A percentile compares a stretch with the other conserved stretches of the same genome.
Conservation (phyloP, 106 monocot genomes). For the Dendrobium officinale region DNA sequence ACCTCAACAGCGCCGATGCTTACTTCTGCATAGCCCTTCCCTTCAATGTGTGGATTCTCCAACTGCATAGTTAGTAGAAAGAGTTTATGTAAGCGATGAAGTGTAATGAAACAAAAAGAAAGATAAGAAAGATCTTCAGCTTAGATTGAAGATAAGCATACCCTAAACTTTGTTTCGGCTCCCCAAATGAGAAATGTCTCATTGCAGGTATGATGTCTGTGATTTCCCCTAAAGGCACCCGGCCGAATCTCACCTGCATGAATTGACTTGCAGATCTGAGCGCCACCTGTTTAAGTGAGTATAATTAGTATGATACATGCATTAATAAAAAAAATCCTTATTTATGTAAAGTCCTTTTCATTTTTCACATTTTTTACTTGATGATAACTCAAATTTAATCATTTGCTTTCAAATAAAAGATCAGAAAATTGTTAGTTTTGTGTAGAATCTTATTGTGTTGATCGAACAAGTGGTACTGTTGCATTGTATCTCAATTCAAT, state of each 20-base stretch:
- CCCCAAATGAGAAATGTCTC: slow-evolving; percentile 74
- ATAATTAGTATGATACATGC: not conserved
- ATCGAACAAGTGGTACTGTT: too few species aligned
- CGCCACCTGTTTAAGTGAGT: slow-evolving; percentile 34
- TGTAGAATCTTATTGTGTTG: too few species aligned
- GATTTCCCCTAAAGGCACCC: slow-evolving; percentile 56
- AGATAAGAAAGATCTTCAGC: not conserved
- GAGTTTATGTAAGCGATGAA: not conserved
- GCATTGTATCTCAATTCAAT: too few species aligned
- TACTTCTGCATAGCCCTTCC: slow-evolving; percentile 45
- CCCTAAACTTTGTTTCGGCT: slow-evolving; percentile 53
- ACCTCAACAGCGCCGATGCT: slow-evolving; percentile 31
- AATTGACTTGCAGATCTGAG: slow-evolving; percentile 49
- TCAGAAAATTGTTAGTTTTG: too few species aligned
- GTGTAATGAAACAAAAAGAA: not conserved
- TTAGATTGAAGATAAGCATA: slow-evolving; percentile 4
- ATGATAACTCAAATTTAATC: not conserved
- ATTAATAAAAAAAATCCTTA: not conserved
- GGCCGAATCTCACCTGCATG: slow-evolving; percentile 59
- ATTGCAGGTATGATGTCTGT: slow-evolving; percentile 58
- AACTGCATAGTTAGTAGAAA: slow-evolving; percentile 15
- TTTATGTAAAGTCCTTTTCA: not conserved
- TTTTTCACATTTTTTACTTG: not conserved
- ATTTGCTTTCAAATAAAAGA: not conserved
- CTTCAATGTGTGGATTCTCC: slow-evolving; percentile 31